phyloP scores from a whole-genome alignment of 108 stramenopile genomes.

The Cyclotella distinguenda region DNA sequence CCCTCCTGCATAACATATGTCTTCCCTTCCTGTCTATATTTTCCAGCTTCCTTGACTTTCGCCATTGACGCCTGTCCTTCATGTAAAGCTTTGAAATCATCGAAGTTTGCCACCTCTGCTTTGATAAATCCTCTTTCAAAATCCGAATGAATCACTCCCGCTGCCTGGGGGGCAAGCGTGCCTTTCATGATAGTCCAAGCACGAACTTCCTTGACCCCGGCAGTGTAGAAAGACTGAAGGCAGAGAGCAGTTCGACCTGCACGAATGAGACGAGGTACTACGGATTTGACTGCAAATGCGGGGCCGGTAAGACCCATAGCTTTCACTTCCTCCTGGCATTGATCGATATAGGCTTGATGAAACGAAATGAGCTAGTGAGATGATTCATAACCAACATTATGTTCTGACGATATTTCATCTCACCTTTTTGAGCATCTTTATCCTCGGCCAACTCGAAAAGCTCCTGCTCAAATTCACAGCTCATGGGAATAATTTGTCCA shows the following conservation, averaged over 20 bases:
- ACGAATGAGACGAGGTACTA: constrained; percentile 96
- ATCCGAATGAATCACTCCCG: constrained; percentile 98
- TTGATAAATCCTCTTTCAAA: constrained; percentile 99
- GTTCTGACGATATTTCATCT: not conserved
- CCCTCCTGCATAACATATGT: constrained; percentile 92
- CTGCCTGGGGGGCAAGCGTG: constrained; percentile 91
- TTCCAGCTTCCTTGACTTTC: constrained; percentile 97
- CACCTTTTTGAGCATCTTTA: constrained; percentile 69
- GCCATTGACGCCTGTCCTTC: constrained; percentile 91
- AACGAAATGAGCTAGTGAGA: constrained; percentile 1
- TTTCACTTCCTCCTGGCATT: constrained; percentile 80
- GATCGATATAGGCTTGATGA: constrained; percentile 66
- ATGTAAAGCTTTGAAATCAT: constrained; percentile 95
- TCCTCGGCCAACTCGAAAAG: constrained; percentile 76
- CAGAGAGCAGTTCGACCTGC: constrained; percentile 93
- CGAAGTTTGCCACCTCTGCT: constrained; percentile 95
- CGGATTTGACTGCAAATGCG: constrained; percentile 82
- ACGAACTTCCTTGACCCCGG: constrained; percentile 97
- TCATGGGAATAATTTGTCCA: constrained; percentile 97
- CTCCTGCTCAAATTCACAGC: constrained; percentile 97
- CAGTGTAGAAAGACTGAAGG: constrained; percentile 96
- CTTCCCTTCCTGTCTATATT: constrained; percentile 97
- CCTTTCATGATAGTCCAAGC: constrained; percentile 98
- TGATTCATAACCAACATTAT: not conserved
- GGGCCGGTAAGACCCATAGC: constrained; percentile 85